phyloP scores from a whole-genome alignment of 1,284 basidiomycete species.

The Xerocomus tenax region DNA sequence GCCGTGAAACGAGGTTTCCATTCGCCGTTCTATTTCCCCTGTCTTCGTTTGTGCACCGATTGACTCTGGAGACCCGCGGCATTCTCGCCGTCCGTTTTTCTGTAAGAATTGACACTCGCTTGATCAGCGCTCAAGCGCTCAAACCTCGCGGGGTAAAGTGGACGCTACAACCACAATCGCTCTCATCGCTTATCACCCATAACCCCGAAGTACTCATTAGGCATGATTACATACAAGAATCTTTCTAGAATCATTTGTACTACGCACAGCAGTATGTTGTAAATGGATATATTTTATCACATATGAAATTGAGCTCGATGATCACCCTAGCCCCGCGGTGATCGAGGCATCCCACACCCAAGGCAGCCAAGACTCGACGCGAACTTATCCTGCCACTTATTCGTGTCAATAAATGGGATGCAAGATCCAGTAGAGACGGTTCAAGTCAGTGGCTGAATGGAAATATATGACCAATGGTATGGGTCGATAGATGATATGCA shows the following conservation, averaged over 20 bases:
- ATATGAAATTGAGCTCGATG: neutral
- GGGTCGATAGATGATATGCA: slow-evolving; percentile 1
- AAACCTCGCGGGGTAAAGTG: neutral
- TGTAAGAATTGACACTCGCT: neutral
- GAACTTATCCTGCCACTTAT: no score
- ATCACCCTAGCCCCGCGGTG: neutral
- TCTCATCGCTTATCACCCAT: slow-evolving; percentile 5
- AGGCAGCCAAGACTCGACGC: no score
- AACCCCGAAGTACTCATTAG: neutral
- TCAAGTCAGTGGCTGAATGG: neutral
- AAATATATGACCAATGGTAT: neutral
- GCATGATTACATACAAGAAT: neutral
- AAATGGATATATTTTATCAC: neutral
- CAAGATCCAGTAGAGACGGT: no score
- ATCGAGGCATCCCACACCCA: no score
- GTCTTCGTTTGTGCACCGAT: neutral
- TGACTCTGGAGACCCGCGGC: neutral
- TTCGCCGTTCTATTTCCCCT: neutral
- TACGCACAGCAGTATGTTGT: neutral
- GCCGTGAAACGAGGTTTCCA: neutral
- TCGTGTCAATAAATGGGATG: no score
- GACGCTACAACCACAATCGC: neutral
- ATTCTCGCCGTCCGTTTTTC: neutral
- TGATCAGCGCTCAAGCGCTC: neutral
- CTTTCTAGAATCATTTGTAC: neutral